phyloP scores from a whole-genome alignment of 495 filamentous ascomycete species.

The Xeromyces bisporus region DNA sequence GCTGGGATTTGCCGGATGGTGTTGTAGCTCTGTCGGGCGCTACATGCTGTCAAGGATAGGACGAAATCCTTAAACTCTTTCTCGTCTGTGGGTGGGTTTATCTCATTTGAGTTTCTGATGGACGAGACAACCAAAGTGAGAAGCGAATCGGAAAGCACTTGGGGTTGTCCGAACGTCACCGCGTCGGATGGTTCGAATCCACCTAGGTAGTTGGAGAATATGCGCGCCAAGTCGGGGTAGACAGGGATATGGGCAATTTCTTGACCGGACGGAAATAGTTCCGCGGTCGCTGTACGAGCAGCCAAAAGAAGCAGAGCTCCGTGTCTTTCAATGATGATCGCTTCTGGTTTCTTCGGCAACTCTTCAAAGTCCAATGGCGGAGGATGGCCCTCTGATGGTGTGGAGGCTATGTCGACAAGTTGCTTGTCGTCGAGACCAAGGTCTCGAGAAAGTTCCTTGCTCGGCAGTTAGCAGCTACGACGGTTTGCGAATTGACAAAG shows the following conservation, averaged over 20 bases:
- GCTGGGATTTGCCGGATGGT: slow-evolving; percentile 60
- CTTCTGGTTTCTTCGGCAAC: slow-evolving; percentile 32
- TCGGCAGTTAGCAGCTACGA: slow-evolving; percentile 4
- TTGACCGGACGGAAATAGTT: slow-evolving; percentile 18
- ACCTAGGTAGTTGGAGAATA: slow-evolving; percentile 45
- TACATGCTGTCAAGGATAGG: slow-evolving; percentile 52
- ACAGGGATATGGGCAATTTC: slow-evolving; percentile 26
- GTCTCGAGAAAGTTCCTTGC: slow-evolving; percentile 55
- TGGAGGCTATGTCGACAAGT: slow-evolving; percentile 28
- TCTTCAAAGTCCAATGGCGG: slow-evolving; percentile 26
- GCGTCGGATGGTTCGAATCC: slow-evolving; percentile 24
- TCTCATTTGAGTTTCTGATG: slow-evolving; percentile 10
- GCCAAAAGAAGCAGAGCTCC: slow-evolving; percentile 47
- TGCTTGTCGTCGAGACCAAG: slow-evolving; percentile 39
- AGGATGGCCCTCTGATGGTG: slow-evolving; percentile 15
- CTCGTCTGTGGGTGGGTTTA: slow-evolving; percentile 10
- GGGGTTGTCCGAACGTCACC: slow-evolving; percentile 24
- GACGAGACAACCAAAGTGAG: slow-evolving; percentile 19
- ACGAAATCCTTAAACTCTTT: slow-evolving; percentile 25
- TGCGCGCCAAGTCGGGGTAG: slow-evolving; percentile 44
- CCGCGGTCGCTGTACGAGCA: slow-evolving; percentile 28
- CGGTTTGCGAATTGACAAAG: not conserved
- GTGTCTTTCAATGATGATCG: slow-evolving; percentile 58
- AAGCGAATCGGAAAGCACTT: slow-evolving; percentile 24
- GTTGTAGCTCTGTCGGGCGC: slow-evolving; percentile 46